Base-by-base conservation (phyloP, 345 rosid genomes). In the Rubroshorea leprosula region DNA sequence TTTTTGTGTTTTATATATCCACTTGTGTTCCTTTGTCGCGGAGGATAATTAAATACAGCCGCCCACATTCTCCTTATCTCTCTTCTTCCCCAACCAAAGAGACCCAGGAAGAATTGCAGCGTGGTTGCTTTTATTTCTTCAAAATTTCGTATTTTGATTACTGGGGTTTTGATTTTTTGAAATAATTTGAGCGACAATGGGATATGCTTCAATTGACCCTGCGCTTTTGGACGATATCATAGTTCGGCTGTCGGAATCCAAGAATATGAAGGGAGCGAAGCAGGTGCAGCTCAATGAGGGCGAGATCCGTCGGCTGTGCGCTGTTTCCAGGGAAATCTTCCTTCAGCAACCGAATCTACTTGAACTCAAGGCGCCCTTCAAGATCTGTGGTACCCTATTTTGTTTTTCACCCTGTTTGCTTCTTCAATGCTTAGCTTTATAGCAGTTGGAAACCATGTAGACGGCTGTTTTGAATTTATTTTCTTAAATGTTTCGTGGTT, bases 291-390 rank as follows among this genome's bases (percentile, higher is more conserved):
- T 90, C 13, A 78, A 63, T 51, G 97, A 90, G 76, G 62, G 64
- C 61, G 97, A 90, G 95, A 90, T 90, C 87, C 86, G 90, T 7
- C 89, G 79, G 66, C 90, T 90, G 15, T 84, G 95, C 51, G 5
- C 68, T 45, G 84, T 78, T 10, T 74, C 97, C 38, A 66, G 67
- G 62, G 83, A 86, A 65, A 81, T 90, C 57, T 90, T 90, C 26
- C 90, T 90, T 68, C 84, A 83, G 15, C 97, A 90, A 61, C 92
- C 97, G 35, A 86, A 73, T 72, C 95, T 90, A 54, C 97, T 90
- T 35, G 95, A 86, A 60, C 95, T 90, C 51, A 84, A 81, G 61
- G 92, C 97, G 29, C 97, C 97, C 53, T 84, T 90, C 76, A 86
- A 90, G 97, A 84, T 90, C 84, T 90, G 97, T 53, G 97, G 95